Evolutionary conservation across 2,329 filamentous ascomycete species (phyloP).

Genomic region (Thermochaetoides dissita): DNA sequence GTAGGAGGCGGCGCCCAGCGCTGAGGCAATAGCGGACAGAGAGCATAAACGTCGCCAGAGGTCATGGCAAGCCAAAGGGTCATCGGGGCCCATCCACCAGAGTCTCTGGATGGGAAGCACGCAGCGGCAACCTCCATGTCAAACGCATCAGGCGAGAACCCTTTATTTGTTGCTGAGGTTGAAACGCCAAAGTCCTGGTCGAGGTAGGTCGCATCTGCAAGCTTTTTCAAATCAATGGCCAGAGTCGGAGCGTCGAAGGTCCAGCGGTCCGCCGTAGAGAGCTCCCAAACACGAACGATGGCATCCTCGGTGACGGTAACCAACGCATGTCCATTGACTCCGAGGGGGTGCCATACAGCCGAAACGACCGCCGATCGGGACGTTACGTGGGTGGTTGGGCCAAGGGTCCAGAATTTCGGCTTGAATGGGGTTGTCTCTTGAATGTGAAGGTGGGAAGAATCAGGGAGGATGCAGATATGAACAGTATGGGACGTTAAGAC

Average conservation of each 20-base stretch:
- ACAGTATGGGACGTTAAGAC: conserved; percentile 79
- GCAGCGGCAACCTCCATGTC: conserved; percentile 92
- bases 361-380: conserved; percentile 69
- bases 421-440: conserved; percentile 56
- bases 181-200: conserved; percentile 76
- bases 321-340: conserved; percentile 64
- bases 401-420: conserved; percentile 79
- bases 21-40: conserved; percentile 77
- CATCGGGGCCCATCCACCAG: conserved; percentile 88
- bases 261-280: conserved; percentile 70
- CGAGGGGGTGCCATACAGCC: conserved; percentile 83
- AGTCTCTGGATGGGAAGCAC: conserved; percentile 53
- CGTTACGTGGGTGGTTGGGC: conserved; percentile 80
- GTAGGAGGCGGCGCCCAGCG: conserved; percentile 71
- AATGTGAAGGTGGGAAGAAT: conserved; percentile 59
- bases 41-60: conserved; percentile 80
- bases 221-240: conserved; percentile 75
- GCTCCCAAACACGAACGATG: conserved; percentile 78
- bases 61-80: conserved; percentile 95
- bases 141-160: conserved; percentile 75
- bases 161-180: conserved; percentile 57
- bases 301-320: conserved; percentile 84
- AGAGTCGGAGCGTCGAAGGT: conserved; percentile 75
- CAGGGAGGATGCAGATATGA: conserved; percentile 74
- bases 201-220: conserved; percentile 68